A percentile compares a stretch with the other conserved stretches of the same genome.
Evolutionary conservation across 352 stramenopile species (phyloP).

Genomic region (Pythium volutum): DNA sequence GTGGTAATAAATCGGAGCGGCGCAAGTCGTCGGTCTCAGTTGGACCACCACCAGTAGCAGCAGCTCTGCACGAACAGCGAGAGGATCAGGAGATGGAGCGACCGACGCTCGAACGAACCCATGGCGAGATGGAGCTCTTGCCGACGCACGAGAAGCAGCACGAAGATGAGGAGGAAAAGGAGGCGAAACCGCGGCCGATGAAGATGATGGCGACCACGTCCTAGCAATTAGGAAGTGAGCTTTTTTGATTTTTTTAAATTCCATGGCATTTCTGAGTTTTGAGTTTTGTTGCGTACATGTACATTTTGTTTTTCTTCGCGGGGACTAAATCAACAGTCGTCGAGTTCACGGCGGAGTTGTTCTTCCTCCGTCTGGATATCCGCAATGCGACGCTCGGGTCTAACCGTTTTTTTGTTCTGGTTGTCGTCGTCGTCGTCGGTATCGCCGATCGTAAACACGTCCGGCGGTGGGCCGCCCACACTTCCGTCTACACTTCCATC

Average conservation of each 20-base stretch:
- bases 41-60: not conserved
- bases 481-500: not conserved
- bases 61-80: not conserved
- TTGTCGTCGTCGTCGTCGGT: not conserved
- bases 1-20: not conserved
- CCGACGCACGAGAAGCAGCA: not conserved
- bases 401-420: not conserved
- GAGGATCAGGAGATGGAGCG: not conserved
- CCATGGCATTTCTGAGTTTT: not conserved
- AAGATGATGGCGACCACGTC: constrained; percentile 1
- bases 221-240: not conserved
- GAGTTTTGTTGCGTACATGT: constrained; percentile 15
- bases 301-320: not conserved
- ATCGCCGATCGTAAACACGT: constrained; percentile 23
- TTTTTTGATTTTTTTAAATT: not conserved
- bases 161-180: no score
- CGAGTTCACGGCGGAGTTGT: constrained; percentile 22
- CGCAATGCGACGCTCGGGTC: not conserved
- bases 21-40: constrained; percentile 4
- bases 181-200: not conserved
- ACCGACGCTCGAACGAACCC: not conserved
- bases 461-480: not conserved
- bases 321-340: constrained; percentile 20
- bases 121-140: constrained; percentile 3
- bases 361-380: constrained; percentile 18